Percentiles rank a stretch among this genome's conserved stretches.
Conservation (phyloP, 805 yeast species). For the Monosporozyma siamensis region DNA sequence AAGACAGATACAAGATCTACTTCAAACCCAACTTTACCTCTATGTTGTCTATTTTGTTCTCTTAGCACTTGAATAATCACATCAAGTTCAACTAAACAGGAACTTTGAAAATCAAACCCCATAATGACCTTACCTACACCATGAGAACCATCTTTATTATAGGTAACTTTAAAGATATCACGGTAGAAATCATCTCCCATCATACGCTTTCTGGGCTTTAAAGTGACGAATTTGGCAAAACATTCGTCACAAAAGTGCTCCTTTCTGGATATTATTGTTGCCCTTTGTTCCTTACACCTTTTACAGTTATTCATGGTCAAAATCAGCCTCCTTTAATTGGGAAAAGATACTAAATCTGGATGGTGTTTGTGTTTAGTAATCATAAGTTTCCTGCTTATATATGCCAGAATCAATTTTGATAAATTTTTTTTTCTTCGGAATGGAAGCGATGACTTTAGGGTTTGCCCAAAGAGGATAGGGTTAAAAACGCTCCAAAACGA, state of each 20-base stretch:
- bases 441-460: neutral
- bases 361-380: neutral
- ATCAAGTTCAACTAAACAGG: constrained; percentile 63
- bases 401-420: neutral
- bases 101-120: constrained; percentile 51
- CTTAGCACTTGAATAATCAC: constrained; percentile 49
- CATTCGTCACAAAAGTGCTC: constrained; percentile 37
- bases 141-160: constrained; percentile 29
- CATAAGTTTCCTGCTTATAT: neutral
- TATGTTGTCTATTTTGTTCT: constrained; percentile 53
- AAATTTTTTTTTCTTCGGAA: neutral
- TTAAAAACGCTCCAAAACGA: neutral
- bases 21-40: constrained; percentile 61
- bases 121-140: constrained; percentile 37
- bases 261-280: constrained; percentile 23
- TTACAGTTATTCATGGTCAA: constrained; percentile 10
- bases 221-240: constrained; percentile 60
- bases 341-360: neutral
- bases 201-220: constrained; percentile 78
- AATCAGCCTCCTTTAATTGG: neutral
- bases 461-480: neutral
- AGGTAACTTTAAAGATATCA: constrained; percentile 45
- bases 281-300: constrained; percentile 17
- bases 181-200: constrained; percentile 54
- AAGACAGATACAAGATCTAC: constrained; percentile 38